Evolutionary conservation across 257 asterid species (phyloP).

Genomic region (Jaltomata sinuosa): DNA sequence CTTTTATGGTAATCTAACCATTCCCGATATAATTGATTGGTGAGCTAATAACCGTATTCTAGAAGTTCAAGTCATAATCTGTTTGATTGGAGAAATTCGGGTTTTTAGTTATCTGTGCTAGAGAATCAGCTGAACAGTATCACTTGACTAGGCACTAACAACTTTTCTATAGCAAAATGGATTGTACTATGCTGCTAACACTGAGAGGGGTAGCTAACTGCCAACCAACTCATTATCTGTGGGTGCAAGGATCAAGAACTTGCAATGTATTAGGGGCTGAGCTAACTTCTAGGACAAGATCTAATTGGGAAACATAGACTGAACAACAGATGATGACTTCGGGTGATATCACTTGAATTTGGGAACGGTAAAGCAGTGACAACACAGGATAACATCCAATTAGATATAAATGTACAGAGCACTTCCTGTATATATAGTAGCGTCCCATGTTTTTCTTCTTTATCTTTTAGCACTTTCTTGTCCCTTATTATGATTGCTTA

Average conservation of each 20-base stretch:
- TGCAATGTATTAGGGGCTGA: background rate
- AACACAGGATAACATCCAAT: background rate
- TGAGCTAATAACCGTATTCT: background rate
- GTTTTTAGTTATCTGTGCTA: background rate
- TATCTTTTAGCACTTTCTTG: background rate
- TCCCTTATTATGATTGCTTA: background rate
- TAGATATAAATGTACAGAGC: background rate
- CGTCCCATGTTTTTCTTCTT: background rate
- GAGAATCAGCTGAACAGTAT: background rate
- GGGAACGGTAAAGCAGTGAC: background rate
- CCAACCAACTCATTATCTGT: background rate
- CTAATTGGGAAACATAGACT: background rate
- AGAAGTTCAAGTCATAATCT: background rate
- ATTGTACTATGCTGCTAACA: background rate
- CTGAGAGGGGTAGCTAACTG: background rate
- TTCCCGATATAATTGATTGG: background rate
- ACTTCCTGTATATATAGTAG: background rate
- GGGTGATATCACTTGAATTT: background rate
- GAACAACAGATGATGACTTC: background rate
- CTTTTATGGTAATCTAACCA: background rate
- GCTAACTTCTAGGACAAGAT: background rate
- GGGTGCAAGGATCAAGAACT: background rate
- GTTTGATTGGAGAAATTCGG: background rate
- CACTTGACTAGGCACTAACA: background rate
- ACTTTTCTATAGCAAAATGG: background rate